phyloP scores from a whole-genome alignment of 2,329 filamentous ascomycete genomes.

The Gremmenia infestans region DNA sequence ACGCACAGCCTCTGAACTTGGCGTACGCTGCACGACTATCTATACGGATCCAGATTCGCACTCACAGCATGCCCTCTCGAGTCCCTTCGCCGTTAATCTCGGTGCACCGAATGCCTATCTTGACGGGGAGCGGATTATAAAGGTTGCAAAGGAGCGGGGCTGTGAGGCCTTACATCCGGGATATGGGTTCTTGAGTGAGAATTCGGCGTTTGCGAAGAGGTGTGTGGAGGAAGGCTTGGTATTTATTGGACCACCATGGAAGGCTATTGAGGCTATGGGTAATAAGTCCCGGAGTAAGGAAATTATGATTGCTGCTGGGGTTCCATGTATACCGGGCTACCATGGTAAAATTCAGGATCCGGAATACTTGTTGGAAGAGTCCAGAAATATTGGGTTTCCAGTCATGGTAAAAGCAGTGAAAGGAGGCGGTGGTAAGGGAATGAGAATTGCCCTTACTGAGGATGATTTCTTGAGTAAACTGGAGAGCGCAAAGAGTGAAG shows the following conservation, averaged over 20 bases:
- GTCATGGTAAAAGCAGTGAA: conserved; percentile 76
- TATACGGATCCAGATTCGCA: conserved; percentile 88
- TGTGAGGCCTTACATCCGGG: conserved; percentile 93
- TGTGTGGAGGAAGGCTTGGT: conserved; percentile 87
- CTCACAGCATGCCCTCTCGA: conserved; percentile 83
- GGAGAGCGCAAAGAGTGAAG: conserved; percentile 68
- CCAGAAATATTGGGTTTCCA: conserved; percentile 63
- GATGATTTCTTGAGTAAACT: conserved; percentile 68
- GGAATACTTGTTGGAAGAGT: conserved; percentile 57
- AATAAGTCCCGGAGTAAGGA: conserved; percentile 92
- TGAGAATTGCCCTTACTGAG: conserved; percentile 66
- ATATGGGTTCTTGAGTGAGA: conserved; percentile 94
- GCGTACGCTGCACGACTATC: conserved; percentile 87
- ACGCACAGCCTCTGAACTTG: conserved; percentile 78
- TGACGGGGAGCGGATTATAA: conserved; percentile 88
- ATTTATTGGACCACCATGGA: conserved; percentile 86
- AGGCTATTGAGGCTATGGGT: conserved; percentile 83
- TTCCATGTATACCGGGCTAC: conserved; percentile 94
- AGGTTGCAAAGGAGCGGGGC: conserved; percentile 76
- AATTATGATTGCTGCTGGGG: conserved; percentile 93
- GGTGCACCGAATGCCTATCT: conserved; percentile 83
- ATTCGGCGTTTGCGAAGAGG: conserved; percentile 80
- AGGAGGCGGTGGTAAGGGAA: conserved; percentile 79
- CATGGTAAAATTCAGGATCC: conserved; percentile 79
- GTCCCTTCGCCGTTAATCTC: conserved; percentile 77